Base-by-base conservation (phyloP, 805 yeast species). In the Brettanomyces bruxellensis region DNA sequence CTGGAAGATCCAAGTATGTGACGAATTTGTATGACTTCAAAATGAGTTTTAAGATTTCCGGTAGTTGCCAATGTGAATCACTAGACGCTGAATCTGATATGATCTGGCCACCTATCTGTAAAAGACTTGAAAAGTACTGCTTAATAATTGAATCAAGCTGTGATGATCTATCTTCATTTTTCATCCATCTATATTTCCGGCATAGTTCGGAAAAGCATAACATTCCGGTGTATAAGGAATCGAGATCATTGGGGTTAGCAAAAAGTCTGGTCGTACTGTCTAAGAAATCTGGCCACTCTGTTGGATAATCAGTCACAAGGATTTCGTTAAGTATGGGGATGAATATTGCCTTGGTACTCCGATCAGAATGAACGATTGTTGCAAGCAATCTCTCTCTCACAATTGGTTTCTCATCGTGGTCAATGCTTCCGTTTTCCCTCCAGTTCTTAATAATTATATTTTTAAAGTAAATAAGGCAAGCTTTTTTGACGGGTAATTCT, bases 391-490 rank as follows among this genome's bases (percentile, higher is more conserved):
- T 73, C 18, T 81, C 84, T 50, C 83, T 76, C 51, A 93, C 78
- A 24, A 75, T 69, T 3, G 86, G 86, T 57, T 81, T 85, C 59
- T 91, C 97, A 49, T 76, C 89, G 4, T 69, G 67, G 52, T 80
- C 83, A 11, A 87, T 78, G 40, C 66, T 51, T 1, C 58, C 61
- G 32, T 58, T 64, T 3, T 45, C 45, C 6, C 55, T 54, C 98
- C 98, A 93, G 49, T 75, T 72, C 42, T 76, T 73, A 11, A 73
- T 64, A 14, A 89, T 71, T 47, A 80, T 72, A 63, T 91, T 93
- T 60, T 91, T 91, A 66, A 91, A 79, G 63, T 81, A 90, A 24
- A 91, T 82, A 0, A 95, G 93, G 25, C 95, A 86, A 7, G 96
- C 88, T 47, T 79, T 73, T 55, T 83, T 78, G 44, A 86, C 75